phyloP scores from a whole-genome alignment of 306 rosid genomes.

The Cicer cuneatum region DNA sequence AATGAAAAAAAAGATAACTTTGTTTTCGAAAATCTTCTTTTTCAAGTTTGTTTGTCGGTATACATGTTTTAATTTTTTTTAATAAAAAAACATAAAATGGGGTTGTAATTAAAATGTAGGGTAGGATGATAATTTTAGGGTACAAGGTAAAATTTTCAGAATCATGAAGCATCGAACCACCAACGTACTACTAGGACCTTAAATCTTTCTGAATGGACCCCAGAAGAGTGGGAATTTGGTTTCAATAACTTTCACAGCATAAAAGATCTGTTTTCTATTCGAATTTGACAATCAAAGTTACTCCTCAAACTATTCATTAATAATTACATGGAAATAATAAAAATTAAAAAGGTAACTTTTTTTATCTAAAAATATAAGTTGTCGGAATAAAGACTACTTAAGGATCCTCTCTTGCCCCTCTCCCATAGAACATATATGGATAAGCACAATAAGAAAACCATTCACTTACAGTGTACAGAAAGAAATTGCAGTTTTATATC shows the following conservation, averaged over 20 bases:
- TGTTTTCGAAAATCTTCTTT: no score
- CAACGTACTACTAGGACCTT: not conserved
- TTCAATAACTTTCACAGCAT: not conserved
- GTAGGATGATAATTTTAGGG: no score
- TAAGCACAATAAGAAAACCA: constrained; percentile 29
- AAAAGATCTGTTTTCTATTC: constrained; percentile 3
- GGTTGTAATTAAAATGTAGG: no score
- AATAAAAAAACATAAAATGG: no score
- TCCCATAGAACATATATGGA: not conserved
- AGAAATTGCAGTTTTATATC: constrained; percentile 42
- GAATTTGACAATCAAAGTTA: constrained; percentile 8
- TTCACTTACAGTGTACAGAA: constrained; percentile 27
- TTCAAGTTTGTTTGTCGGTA: no score
- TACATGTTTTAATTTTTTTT: no score
- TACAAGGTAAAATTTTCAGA: no score
- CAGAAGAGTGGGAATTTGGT: constrained; percentile 6
- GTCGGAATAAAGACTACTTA: not conserved
- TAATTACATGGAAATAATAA: not conserved
- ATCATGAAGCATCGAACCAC: not conserved
- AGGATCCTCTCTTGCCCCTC: not conserved
- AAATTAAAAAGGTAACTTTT: not conserved
- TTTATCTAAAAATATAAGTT: not conserved
- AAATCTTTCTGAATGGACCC: not conserved
- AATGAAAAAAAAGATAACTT: no score
- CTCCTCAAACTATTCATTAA: not conserved